Evolutionary conservation across 2,329 filamentous ascomycete species (phyloP).

Genomic region (Cordyceps tenuipes): DNA sequence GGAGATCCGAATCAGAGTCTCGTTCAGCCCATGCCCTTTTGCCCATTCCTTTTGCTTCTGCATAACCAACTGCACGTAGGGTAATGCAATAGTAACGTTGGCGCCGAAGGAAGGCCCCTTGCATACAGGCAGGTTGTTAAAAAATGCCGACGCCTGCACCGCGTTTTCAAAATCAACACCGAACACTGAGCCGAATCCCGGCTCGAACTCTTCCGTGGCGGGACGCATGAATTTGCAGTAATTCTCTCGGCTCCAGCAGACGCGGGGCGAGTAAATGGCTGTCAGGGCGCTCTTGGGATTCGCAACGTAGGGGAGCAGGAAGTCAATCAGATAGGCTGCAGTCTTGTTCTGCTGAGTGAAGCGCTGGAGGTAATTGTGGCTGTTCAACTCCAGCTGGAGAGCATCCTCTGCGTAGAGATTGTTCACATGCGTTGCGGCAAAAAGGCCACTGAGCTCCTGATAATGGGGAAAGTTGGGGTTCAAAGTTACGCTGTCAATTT

Average conservation of each 20-base stretch:
- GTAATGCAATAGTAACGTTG: slow-evolving; percentile 33
- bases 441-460: slow-evolving; percentile 21
- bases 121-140: slow-evolving; percentile 34
- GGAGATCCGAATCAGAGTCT: slow-evolving; percentile 11
- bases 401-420: slow-evolving; percentile 35
- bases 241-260: slow-evolving; percentile 20
- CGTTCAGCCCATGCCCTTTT: slow-evolving; percentile 19
- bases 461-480: slow-evolving; percentile 31
- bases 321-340: slow-evolving; percentile 23
- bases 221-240: slow-evolving; percentile 25
- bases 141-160: slow-evolving; percentile 31
- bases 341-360: slow-evolving; percentile 27
- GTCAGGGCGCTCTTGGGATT: slow-evolving; percentile 20
- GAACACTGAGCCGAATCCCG: slow-evolving; percentile 42
- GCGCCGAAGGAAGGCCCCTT: slow-evolving; percentile 40
- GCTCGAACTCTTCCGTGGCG: slow-evolving; percentile 32
- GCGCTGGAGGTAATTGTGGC: slow-evolving; percentile 28
- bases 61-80: slow-evolving; percentile 30
- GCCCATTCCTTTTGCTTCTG: slow-evolving; percentile 24
- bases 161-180: slow-evolving; percentile 34
- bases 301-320: slow-evolving; percentile 19
- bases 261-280: slow-evolving; percentile 31
- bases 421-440: slow-evolving; percentile 19
- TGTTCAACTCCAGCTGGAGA: slow-evolving; percentile 29
- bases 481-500: slow-evolving; percentile 24